These are phyloP conservation scores for Geotrichum carabidarum DNA, from an alignment of 1,139 yeast genomes.

Conservation along the genomic window DNA sequence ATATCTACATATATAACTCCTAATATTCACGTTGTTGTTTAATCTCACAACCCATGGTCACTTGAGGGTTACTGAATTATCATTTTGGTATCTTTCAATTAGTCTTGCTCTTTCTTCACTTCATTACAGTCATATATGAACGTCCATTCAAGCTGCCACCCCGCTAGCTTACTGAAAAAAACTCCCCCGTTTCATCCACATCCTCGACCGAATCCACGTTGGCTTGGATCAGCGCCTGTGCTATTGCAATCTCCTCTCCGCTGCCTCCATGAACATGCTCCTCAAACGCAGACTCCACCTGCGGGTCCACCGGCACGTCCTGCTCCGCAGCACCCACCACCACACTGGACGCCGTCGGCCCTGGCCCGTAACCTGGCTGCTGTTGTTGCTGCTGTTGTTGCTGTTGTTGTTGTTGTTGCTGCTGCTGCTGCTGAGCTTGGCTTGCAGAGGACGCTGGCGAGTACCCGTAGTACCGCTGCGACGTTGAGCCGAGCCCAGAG, in stretches of 20 bases:
- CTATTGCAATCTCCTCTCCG: slow-evolving; percentile 55
- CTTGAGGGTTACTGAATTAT: too few relatives aligned
- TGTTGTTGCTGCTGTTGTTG: not conserved
- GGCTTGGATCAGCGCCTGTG: slow-evolving; percentile 60
- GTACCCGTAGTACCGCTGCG: not conserved
- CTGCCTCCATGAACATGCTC: slow-evolving; percentile 11
- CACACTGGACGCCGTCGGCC: not conserved
- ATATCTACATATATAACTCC: not conserved
- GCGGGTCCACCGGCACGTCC: slow-evolving; percentile 54
- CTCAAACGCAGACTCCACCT: slow-evolving; percentile 52
- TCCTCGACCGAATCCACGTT: slow-evolving; percentile 28
- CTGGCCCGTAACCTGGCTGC: slow-evolving; percentile 1
- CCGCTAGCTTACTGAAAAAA: too few relatives aligned
- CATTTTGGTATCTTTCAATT: too few relatives aligned
- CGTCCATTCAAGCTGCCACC: too few relatives aligned
- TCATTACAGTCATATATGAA: too few relatives aligned
- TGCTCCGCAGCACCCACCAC: slow-evolving; percentile 17
- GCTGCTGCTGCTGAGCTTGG: slow-evolving; percentile 27
- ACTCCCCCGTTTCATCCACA: too few relatives aligned
- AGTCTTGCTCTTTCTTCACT: too few relatives aligned
- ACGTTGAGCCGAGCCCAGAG: not conserved
- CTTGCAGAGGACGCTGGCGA: not conserved
- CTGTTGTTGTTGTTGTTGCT: slow-evolving; percentile 22
- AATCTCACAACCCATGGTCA: too few relatives aligned
- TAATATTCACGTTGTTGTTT: too few relatives aligned